Evolutionary conservation across 148 eudicot species (phyloP).

Genomic region (Rhododendron simsii): DNA sequence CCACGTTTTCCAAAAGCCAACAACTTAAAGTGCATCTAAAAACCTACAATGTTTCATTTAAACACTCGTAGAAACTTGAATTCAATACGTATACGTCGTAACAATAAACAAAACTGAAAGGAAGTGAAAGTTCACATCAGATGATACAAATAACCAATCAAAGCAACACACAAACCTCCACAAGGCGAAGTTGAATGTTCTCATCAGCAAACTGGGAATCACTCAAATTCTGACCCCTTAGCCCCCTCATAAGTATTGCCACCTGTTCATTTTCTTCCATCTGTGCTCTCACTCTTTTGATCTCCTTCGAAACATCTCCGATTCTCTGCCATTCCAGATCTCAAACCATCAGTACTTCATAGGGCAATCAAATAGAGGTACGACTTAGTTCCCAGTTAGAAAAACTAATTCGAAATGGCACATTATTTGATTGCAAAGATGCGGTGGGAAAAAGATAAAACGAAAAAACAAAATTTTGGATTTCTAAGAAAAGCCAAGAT

Average conservation of each 20-base stretch:
- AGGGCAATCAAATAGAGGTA: not conserved
- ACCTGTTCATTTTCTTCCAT: slow-evolving; percentile 96
- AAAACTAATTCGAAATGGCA: not conserved
- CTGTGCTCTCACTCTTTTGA: slow-evolving; percentile 88
- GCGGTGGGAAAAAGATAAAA: not conserved
- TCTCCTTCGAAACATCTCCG: slow-evolving; percentile 84
- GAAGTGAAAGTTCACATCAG: not conserved
- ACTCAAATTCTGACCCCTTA: slow-evolving; percentile 87
- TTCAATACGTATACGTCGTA: not conserved
- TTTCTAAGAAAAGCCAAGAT: not conserved
- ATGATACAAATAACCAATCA: not conserved
- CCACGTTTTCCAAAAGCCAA: not conserved
- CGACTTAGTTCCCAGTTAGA: not conserved
- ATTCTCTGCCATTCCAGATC: slow-evolving; percentile 55
- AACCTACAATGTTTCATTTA: not conserved
- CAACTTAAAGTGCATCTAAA: not conserved
- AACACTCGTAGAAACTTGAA: not conserved
- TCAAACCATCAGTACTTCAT: slow-evolving; percentile 1
- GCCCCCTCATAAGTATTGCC: slow-evolving; percentile 86
- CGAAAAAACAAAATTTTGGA: not conserved
- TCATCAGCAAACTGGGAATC: slow-evolving; percentile 90
- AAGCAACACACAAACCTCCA: slow-evolving; percentile 59
- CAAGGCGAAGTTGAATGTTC: slow-evolving; percentile 72
- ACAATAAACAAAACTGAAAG: not conserved
- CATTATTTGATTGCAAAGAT: not conserved